Evolutionary conservation across 129 eudicot genomes (phyloP).

Genomic region (Tagetes patula): DNA sequence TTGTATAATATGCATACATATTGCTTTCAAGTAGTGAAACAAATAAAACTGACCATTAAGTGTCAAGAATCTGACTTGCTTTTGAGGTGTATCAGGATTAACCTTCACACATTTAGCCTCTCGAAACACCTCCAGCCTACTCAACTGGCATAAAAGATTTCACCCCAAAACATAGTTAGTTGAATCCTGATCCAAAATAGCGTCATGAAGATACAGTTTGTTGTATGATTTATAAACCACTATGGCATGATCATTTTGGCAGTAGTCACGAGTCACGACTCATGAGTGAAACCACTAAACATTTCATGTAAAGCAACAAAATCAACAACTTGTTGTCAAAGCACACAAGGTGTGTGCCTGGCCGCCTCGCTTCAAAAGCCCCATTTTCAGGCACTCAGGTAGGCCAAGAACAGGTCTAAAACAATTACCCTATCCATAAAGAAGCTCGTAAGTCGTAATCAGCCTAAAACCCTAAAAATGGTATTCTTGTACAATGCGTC

Average conservation of each 20-base stretch:
- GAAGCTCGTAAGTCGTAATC: too few species aligned
- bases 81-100: conserved; percentile 98
- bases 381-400: too few species aligned
- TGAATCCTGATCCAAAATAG: conserved; percentile 2
- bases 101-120: conserved; percentile 88
- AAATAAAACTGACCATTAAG: conserved; percentile 62
- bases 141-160: conserved; percentile 48
- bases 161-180: not conserved
- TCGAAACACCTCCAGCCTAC: conserved; percentile 69
- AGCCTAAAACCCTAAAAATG: too few species aligned
- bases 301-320: not conserved
- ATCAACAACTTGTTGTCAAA: not conserved
- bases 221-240: not conserved
- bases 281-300: not conserved
- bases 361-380: too few species aligned
- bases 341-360: too few species aligned
- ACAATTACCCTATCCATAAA: too few species aligned
- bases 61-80: conserved; percentile 90
- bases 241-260: not conserved
- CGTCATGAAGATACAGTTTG: not conserved
- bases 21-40: not conserved
- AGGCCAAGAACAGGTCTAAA: too few species aligned
- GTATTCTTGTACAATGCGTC: too few species aligned
- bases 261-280: not conserved
- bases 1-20: not conserved